Evolutionary conservation across 257 asterid species (phyloP).

Genomic region (Forsythia suspensa): DNA sequence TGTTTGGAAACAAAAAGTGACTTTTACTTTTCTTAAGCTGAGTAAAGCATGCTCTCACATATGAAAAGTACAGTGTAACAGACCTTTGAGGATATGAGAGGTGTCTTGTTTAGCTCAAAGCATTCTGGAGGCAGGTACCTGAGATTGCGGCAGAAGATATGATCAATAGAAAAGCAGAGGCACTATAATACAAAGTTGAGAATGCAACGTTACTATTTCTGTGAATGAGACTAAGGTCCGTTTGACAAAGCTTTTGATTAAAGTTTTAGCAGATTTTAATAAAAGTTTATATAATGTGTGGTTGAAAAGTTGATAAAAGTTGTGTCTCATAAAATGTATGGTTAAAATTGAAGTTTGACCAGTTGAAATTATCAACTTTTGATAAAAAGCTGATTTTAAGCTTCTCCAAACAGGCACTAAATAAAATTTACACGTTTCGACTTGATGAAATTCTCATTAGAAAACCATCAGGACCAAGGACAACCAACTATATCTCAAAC

Average conservation of each 20-base stretch:
- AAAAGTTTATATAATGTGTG: no score
- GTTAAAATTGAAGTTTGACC: no score
- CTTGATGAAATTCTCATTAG: neutral
- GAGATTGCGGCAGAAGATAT: constrained; percentile 23
- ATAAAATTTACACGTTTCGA: neutral
- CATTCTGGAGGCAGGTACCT: constrained; percentile 99
- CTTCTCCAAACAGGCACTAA: no score
- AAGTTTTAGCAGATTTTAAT: no score
- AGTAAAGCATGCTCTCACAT: neutral
- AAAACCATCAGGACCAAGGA: neutral
- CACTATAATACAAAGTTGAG: neutral
- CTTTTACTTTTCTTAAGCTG: neutral
- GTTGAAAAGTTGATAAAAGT: no score
- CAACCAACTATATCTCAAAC: neutral
- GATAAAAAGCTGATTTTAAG: no score
- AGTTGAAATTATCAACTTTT: no score
- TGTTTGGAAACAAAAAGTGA: neutral
- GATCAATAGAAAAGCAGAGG: constrained; percentile 11
- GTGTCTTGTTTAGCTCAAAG: constrained; percentile 94
- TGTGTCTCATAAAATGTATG: no score
- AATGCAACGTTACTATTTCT: neutral
- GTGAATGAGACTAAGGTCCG: neutral
- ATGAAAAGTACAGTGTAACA: constrained; percentile 20
- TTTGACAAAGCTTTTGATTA: no score
- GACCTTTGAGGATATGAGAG: constrained; percentile 97